Evolutionary conservation across 768 basidiomycete genomes (phyloP), one percentile per base, ranked within the genome.

Genomic region (Russula vinacea): DNA sequence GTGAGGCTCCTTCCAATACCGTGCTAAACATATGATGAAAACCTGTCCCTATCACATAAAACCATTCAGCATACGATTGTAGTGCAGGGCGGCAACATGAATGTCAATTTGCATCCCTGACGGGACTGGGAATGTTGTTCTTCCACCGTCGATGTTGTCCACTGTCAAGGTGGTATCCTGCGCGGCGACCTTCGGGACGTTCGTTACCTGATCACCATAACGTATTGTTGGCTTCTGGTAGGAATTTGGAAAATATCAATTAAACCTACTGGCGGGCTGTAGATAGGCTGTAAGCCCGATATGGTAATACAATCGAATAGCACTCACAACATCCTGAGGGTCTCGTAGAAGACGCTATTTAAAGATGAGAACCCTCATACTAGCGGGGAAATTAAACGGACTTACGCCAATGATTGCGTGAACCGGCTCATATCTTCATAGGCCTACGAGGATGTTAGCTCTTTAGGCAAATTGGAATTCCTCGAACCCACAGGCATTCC

Each of bases 1-100:
- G 32, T 79, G 64, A 3, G 84, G 83, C 45, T 84, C 77, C 53
- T 80, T 71, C 83, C 84, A 85, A 68, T 84, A 84, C 39, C 78
- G 77, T 24, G 83, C 84, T 84, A 65, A 22, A 24, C 14, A 24
- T 24, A 32, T 22, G 7, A 5, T 64, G 33, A 57, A 40, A 42
- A 16, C 52, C 1, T 19, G 9, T 32, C 17, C 11, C 24, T 0
- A 3, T 22, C 14, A 24, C 17, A 22, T 11, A 44, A 24, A 5
- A 10, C 33, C 0, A 35, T 6, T 22, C 6, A 13, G 47, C 56
- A n/a, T 71, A 83, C 82, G 81, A 68, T 84, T 84, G 62, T 83
- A 78, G 65, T 84, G 83, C 32, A 83, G 59, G 9, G 74, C 83
- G 24, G 75, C 67, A 1, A 75, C 71, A 65, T 77, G 71, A 16